These are phyloP conservation scores for Pythium graminicola DNA, from an alignment of 352 stramenopile genomes.

Conservation along the genomic window DNA sequence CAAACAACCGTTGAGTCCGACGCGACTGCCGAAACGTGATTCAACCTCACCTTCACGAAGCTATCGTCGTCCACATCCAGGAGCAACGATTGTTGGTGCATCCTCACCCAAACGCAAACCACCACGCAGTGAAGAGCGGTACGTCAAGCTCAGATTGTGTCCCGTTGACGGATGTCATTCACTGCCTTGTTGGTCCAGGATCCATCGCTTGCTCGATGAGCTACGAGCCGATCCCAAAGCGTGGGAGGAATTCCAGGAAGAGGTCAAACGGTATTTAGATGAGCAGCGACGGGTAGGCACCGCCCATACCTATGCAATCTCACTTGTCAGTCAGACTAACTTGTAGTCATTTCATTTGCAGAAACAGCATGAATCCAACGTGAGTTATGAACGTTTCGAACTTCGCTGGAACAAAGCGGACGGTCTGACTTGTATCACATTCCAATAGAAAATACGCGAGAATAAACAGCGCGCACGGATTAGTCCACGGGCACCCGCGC, in stretches of 20 bases:
- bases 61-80: conserved; percentile 6
- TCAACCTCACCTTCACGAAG: conserved; percentile 1
- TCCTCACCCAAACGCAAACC: conserved; percentile 20
- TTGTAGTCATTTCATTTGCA: conserved; percentile 13
- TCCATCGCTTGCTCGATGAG: conserved; percentile 46
- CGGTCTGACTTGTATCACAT: too few relatives aligned
- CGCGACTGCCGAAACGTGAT: background rate
- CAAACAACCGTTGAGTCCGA: conserved; percentile 1
- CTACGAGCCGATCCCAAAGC: conserved; percentile 46
- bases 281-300: conserved; percentile 37
- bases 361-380: conserved; percentile 31
- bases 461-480: conserved; percentile 37
- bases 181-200: conserved; percentile 24
- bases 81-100: background rate
- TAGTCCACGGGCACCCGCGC: conserved; percentile 14
- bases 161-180: background rate
- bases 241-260: conserved; percentile 49
- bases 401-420: too few relatives aligned
- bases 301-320: background rate
- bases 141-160: background rate
- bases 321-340: too few relatives aligned
- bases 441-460: conserved; percentile 63
- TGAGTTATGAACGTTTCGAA: conserved; percentile 6
- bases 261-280: conserved; percentile 35
- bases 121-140: conserved; percentile 30